Conservation (phyloP, 148 eudicot genomes). For the Fallopia convolvulus region DNA sequence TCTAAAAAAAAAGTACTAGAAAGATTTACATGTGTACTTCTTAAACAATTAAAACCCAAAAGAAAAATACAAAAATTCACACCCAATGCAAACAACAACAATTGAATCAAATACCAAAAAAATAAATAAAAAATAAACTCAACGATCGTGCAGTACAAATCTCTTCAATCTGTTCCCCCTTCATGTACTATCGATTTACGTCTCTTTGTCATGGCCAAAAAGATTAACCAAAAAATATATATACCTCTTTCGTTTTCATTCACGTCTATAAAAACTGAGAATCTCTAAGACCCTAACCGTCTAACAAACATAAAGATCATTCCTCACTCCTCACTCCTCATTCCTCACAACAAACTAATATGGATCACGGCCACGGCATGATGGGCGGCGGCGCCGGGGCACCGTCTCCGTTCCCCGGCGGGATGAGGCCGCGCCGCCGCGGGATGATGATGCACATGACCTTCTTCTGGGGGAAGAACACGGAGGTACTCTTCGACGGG, state of each 20-base stretch:
- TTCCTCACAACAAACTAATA: neutral
- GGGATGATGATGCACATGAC: conserved; percentile 87
- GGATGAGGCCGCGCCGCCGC: neutral
- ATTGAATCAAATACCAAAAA: too few relatives aligned
- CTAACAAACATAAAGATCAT: neutral
- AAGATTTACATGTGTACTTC: too few relatives aligned
- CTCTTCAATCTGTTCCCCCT: neutral
- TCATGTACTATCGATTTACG: neutral
- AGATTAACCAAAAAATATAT: too few relatives aligned
- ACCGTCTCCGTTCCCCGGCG: conserved; percentile 1
- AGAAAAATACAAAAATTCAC: neutral
- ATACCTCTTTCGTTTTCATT: neutral
- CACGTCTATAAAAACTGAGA: neutral
- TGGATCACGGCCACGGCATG: conserved; percentile 8
- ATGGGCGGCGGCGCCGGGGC: neutral
- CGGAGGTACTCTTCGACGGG: conserved; percentile 51
- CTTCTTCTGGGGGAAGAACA: conserved; percentile 68
- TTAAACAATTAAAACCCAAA: neutral
- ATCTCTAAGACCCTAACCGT: neutral
- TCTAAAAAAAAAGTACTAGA: too few relatives aligned
- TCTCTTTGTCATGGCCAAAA: neutral
- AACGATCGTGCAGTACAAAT: neutral
- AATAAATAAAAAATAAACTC: neutral
- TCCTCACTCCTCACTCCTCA: too few relatives aligned
- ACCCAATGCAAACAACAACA: neutral